Conservation (phyloP, 2,329 filamentous ascomycete genomes). For the Cladosporium sp. region DNA sequence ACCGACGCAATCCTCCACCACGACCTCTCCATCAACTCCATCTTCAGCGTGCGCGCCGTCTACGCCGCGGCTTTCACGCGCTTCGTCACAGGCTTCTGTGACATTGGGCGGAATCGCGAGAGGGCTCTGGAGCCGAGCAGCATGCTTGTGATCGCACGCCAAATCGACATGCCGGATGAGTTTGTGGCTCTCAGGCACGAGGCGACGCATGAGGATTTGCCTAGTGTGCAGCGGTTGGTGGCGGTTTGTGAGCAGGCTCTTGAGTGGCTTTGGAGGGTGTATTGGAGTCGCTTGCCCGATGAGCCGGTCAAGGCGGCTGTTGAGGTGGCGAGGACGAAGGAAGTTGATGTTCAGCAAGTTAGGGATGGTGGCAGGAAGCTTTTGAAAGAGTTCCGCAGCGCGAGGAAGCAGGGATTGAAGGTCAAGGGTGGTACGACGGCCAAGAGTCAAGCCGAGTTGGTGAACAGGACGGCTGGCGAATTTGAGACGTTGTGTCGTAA, state of each 20-base stretch:
- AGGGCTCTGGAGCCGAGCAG: constrained; percentile 59
- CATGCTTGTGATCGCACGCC: constrained; percentile 72
- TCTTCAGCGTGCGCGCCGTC: constrained; percentile 65
- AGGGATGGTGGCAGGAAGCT: constrained; percentile 32
- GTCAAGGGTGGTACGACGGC: constrained; percentile 31
- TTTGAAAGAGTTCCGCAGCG: constrained; percentile 29
- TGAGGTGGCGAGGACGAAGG: constrained; percentile 19
- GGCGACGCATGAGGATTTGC: constrained; percentile 85
- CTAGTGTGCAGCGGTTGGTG: constrained; percentile 71
- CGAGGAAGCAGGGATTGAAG: constrained; percentile 34
- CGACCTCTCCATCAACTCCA: constrained; percentile 46
- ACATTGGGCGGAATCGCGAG: constrained; percentile 66
- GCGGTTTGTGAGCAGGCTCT: constrained; percentile 69
- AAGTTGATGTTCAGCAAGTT: constrained; percentile 36
- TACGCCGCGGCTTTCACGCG: constrained; percentile 69
- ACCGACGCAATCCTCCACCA: constrained; percentile 69
- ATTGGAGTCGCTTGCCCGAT: constrained; percentile 64
- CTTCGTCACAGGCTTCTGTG: constrained; percentile 78
- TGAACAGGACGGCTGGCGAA: constrained; percentile 21
- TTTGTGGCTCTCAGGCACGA: constrained; percentile 91
- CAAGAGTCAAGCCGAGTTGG: constrained; percentile 34
- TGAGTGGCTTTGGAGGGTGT: constrained; percentile 85
- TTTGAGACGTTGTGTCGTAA: constrained; percentile 1
- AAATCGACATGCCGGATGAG: constrained; percentile 68
- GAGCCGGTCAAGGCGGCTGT: constrained; percentile 22